phyloP scores from a whole-genome alignment of 2,329 filamentous ascomycete genomes.

The Aquanectria penicillioides region DNA sequence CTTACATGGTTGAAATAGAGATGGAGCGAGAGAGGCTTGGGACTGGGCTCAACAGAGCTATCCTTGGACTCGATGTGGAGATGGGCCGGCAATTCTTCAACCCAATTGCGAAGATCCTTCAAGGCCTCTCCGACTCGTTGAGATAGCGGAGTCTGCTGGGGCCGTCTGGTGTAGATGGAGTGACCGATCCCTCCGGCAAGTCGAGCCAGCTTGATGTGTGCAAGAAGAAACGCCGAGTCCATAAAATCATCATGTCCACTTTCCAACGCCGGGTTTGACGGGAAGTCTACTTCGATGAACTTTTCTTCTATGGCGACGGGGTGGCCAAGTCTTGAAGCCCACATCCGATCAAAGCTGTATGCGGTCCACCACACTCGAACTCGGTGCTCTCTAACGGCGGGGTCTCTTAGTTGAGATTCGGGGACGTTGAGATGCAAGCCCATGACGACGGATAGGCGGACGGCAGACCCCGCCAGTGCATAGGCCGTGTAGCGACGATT shows the following conservation, averaged over 20 bases:
- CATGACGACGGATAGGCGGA: conserved; percentile 55
- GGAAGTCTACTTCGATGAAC: conserved; percentile 57
- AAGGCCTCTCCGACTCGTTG: conserved; percentile 46
- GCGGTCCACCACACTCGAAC: conserved; percentile 56
- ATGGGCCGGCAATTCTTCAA: conserved; percentile 43
- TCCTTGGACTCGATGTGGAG: conserved; percentile 44
- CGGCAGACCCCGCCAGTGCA: conserved; percentile 54
- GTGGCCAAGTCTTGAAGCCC: conserved; percentile 59
- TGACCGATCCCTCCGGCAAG: conserved; percentile 42
- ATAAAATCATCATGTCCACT: conserved; percentile 43
- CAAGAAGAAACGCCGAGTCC: conserved; percentile 45
- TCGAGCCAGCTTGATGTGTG: conserved; percentile 51
- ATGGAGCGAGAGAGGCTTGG: conserved; percentile 46
- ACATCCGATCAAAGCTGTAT: conserved; percentile 58
- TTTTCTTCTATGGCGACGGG: conserved; percentile 59
- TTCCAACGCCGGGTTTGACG: conserved; percentile 46
- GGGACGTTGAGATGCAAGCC: conserved; percentile 54
- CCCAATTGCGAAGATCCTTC: conserved; percentile 44
- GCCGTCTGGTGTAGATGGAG: conserved; percentile 46
- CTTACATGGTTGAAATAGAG: conserved; percentile 45
- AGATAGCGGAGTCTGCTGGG: conserved; percentile 43
- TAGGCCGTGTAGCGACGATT: conserved; percentile 58
- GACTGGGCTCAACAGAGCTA: conserved; percentile 30
- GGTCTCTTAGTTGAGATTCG: conserved; percentile 52
- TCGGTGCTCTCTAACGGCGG: conserved; percentile 50